Conservation (phyloP, 148 eudicot genomes). For the Selenicereus undatus region DNA sequence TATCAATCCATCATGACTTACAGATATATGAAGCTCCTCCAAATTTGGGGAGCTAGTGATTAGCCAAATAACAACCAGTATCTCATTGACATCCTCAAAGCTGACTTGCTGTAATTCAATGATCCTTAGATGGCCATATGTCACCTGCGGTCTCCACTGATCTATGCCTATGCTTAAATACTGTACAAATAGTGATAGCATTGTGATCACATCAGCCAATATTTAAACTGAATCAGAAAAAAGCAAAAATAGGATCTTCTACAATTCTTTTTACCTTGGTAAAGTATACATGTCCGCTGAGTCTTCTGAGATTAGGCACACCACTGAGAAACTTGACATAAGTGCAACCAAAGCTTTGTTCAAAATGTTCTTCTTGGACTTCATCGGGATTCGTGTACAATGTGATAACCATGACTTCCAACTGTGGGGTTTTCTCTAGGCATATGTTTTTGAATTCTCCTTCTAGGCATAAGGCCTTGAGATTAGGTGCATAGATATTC, state of each 20-base stretch:
- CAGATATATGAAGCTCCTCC: slow-evolving; percentile 83
- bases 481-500: slow-evolving; percentile 62
- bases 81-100: slow-evolving; percentile 89
- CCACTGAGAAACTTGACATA: slow-evolving; percentile 67
- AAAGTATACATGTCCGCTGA: slow-evolving; percentile 68
- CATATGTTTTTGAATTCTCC: slow-evolving; percentile 72
- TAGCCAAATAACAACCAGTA: slow-evolving; percentile 73
- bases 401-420: slow-evolving; percentile 49
- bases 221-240: not conserved
- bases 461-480: slow-evolving; percentile 58
- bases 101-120: slow-evolving; percentile 81
- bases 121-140: slow-evolving; percentile 48
- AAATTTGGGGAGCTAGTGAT: slow-evolving; percentile 72
- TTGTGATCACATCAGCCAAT: slow-evolving; percentile 1
- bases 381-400: slow-evolving; percentile 72
- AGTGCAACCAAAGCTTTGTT: slow-evolving; percentile 58
- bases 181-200: slow-evolving; percentile 26
- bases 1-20: slow-evolving; percentile 36
- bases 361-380: slow-evolving; percentile 59
- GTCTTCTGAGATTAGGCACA: slow-evolving; percentile 57
- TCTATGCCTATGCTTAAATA: slow-evolving; percentile 82
- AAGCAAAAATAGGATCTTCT: not conserved
- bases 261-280: slow-evolving; percentile 49
- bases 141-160: slow-evolving; percentile 38
- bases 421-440: slow-evolving; percentile 50